Evolutionary conservation across 208 protist species (phyloP).

Genomic region (Acanthamoeba sp.): DNA sequence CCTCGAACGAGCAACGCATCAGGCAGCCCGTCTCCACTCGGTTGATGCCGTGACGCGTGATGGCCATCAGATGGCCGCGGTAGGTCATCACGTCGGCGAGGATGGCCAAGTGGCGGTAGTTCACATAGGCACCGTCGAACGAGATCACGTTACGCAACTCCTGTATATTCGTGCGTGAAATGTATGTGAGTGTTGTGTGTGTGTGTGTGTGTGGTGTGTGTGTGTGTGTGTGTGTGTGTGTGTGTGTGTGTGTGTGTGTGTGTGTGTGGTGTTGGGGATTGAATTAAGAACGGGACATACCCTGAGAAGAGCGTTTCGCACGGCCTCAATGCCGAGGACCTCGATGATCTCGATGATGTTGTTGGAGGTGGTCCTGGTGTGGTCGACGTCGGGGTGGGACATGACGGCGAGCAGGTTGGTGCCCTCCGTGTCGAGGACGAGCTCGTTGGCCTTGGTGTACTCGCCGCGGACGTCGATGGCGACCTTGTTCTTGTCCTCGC

Average conservation of each 20-base stretch:
- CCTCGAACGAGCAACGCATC: constrained; percentile 99
- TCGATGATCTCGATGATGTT: constrained; percentile 98
- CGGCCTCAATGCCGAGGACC: constrained; percentile 97
- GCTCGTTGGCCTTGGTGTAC: constrained; percentile 91
- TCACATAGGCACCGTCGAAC: constrained; percentile 98
- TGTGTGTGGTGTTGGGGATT: neutral
- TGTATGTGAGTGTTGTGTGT: constrained; percentile 89
- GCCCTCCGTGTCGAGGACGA: constrained; percentile 98
- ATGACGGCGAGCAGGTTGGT: constrained; percentile 96
- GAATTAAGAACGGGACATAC: constrained; percentile 82
- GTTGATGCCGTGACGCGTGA: constrained; percentile 93
- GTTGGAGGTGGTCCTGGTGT: constrained; percentile 96
- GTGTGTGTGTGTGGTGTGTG: no score
- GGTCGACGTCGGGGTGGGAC: constrained; percentile 95
- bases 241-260: constrained; percentile 75
- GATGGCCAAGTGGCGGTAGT: constrained; percentile 98
- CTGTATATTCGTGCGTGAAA: neutral
- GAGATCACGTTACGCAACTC: constrained; percentile 95
- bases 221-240: constrained; percentile 83
- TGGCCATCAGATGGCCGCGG: constrained; percentile 95
- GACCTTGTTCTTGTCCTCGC: constrained; percentile 80
- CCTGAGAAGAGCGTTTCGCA: constrained; percentile 83
- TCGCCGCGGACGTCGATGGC: constrained; percentile 81
- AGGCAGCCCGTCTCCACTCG: constrained; percentile 96
- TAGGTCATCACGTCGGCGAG: constrained; percentile 99